Evolutionary conservation across 352 stramenopile species (phyloP).

Genomic region (Pythium grandisporangium): DNA sequence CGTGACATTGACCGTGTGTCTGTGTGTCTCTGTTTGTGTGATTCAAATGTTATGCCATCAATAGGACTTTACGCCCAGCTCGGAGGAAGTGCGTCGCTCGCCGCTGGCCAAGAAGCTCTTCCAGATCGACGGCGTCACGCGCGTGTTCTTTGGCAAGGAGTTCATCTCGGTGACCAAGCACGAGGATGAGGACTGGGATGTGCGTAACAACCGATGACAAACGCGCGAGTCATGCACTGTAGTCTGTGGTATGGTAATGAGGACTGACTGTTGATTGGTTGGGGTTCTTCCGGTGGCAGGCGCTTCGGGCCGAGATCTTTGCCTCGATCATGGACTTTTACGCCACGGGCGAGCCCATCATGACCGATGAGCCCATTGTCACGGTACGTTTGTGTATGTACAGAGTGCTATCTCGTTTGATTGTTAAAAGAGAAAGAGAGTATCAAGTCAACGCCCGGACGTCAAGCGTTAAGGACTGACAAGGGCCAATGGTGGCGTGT

Average conservation of each 20-base stretch:
- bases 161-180: slow-evolving; percentile 98
- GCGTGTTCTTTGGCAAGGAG: slow-evolving; percentile 96
- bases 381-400: slow-evolving; percentile 42
- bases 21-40: no score
- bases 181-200: slow-evolving; percentile 91
- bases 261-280: background rate
- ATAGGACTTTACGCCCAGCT: slow-evolving; percentile 78
- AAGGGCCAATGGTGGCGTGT: no score
- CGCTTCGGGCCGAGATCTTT: slow-evolving; percentile 90
- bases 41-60: no score
- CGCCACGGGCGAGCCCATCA: slow-evolving; percentile 76
- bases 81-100: slow-evolving; percentile 86
- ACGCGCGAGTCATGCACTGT: no score
- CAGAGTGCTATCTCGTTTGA: no score
- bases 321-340: slow-evolving; percentile 98
- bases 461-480: no score
- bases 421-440: no score
- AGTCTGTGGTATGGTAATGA: no score
- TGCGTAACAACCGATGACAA: no score
- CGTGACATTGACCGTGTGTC: no score
- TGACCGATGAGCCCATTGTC: slow-evolving; percentile 82
- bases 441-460: no score
- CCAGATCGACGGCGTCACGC: slow-evolving; percentile 92
- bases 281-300: slow-evolving; percentile 18
- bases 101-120: slow-evolving; percentile 95